Evolutionary conservation across 176 grass and related monocot species (phyloP), one percentile per base, ranked within the genome.

Genomic region (Triticum timopheevii): DNA sequence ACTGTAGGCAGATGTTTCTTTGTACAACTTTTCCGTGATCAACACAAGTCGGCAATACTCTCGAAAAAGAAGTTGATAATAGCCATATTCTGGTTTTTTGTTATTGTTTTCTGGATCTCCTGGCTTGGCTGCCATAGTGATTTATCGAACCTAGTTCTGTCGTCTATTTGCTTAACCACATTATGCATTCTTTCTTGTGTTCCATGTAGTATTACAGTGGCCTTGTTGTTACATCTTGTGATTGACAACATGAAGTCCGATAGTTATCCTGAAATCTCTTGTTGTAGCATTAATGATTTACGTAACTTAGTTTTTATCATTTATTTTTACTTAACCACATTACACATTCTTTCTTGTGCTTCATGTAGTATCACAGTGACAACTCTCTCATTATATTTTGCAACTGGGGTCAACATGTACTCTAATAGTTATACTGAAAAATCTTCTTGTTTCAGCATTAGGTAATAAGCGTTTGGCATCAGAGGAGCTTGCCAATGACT

Each of bases 381-480:
- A 61, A 34, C 11, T 44, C 23, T 82, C 20, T 34, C 5, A 6
- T 66, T 73, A 78, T 69, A 33, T 79, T 76, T 70, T 64, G 27
- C 20, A 34, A 71, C 50, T 82, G 24, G 22, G 65, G 13, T 70
- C 42, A 68, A 4, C 16, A 47, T 3, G n/a, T 77, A 69, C 8
- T 80, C 10, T 64, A 63, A 35, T 82, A 24, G 17, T 65, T 1
- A 35, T 42, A 4, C 40, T 82, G 9, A 50, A 83, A 83, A 72
- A 16, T 89, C 28, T 84, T n/a, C 31, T 81, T 83, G 8, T 81
- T 88, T 88, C 83, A 97, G 93, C 95, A 54, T 84, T 95, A 83
- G 91, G 91, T 36, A 98, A 84, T 70, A 98, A 98, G 80, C 78
- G 95, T 22, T 93, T 95, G 85, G 93, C 93, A 77, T 93, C 95